Evolutionary conservation across 2,329 filamentous ascomycete species (phyloP).

Genomic region (Elsinoe fawcettii): DNA sequence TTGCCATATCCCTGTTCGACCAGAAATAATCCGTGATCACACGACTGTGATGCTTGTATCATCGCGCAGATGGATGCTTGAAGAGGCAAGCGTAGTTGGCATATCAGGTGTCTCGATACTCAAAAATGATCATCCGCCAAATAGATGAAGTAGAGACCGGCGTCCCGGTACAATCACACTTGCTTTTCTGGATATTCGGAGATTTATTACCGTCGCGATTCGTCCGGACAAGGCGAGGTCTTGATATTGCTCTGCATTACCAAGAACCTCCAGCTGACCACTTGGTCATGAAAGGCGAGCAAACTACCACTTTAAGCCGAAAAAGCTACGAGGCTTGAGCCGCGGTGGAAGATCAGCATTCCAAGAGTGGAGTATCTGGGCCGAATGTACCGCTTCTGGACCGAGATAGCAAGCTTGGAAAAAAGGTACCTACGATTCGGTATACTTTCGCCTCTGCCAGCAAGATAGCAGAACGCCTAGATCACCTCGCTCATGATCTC

Average conservation of each 20-base stretch:
- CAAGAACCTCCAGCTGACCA: neutral
- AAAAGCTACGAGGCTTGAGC: neutral
- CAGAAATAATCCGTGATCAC: neutral
- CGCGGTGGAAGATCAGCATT: neutral
- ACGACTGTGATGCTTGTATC: neutral
- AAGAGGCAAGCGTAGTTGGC: neutral
- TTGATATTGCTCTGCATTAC: neutral
- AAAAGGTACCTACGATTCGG: conserved; percentile 1
- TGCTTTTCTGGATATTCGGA: neutral
- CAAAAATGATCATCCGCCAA: neutral
- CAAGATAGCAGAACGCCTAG: neutral
- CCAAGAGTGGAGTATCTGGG: neutral
- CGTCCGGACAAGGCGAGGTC: neutral
- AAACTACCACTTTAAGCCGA: neutral
- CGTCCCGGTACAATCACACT: neutral
- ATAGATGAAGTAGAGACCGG: conserved; percentile 2
- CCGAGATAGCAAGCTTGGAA: conserved; percentile 6
- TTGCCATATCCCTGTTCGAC: neutral
- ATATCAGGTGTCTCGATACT: neutral
- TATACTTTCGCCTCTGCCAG: neutral
- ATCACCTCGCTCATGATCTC: neutral
- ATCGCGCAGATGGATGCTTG: neutral
- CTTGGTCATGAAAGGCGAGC: conserved; percentile 1
- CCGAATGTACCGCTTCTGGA: conserved; percentile 6
- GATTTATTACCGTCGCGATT: neutral